Conservation (phyloP, 495 filamentous ascomycete species). For the Lophiotrema nucula region DNA sequence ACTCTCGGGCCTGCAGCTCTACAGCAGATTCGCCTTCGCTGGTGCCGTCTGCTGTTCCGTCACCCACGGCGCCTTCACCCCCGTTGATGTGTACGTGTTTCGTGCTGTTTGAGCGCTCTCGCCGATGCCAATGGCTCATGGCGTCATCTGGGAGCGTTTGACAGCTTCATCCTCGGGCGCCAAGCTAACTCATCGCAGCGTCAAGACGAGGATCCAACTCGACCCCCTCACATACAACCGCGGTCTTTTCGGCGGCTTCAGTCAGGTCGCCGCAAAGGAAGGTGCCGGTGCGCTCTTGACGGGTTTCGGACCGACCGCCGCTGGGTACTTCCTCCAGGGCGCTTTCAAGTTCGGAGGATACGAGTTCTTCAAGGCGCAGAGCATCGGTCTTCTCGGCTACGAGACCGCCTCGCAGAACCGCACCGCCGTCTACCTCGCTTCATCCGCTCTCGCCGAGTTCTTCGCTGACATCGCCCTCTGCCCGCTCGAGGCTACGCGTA, state of each 20-base stretch:
- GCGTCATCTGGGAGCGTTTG: conserved; percentile 3
- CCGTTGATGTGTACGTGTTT: conserved; percentile 94
- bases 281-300: conserved; percentile 45
- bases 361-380: conserved; percentile 50
- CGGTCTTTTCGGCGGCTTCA: conserved; percentile 47
- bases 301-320: conserved; percentile 45
- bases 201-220: conserved; percentile 49
- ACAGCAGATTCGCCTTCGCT: conserved; percentile 81
- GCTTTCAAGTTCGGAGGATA: conserved; percentile 51
- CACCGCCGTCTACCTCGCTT: conserved; percentile 48
- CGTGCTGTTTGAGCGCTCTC: not conserved
- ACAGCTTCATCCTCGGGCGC: not conserved
- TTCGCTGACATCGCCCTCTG: conserved; percentile 49
- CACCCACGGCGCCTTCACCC: conserved; percentile 88
- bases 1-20: conserved; percentile 43
- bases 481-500: conserved; percentile 46
- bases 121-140: conserved; percentile 16
- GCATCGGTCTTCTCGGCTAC: conserved; percentile 46
- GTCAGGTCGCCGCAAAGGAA: conserved; percentile 44
- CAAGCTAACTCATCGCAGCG: conserved; percentile 35
- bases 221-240: conserved; percentile 47
- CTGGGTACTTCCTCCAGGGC: conserved; percentile 49
- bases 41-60: conserved; percentile 92
- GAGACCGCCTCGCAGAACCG: conserved; percentile 45
- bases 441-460: conserved; percentile 45